Evolutionary conservation across 2,329 filamentous ascomycete genomes (phyloP).

Genomic region (Acarospora socialis): DNA sequence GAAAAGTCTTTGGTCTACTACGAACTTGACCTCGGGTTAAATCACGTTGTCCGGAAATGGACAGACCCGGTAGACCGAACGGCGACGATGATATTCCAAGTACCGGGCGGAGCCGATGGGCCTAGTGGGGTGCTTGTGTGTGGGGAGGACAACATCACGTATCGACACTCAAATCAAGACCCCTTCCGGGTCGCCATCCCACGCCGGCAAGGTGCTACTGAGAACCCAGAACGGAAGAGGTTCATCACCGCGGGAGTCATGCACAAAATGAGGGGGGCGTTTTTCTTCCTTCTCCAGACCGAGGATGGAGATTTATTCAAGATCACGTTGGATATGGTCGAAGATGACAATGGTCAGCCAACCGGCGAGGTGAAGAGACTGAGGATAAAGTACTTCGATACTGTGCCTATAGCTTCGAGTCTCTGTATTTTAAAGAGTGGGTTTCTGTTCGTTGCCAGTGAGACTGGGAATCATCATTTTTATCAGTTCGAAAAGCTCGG

Average conservation of each 20-base stretch:
- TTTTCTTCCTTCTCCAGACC: slow-evolving; percentile 92
- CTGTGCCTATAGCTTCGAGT: slow-evolving; percentile 73
- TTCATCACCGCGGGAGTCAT: slow-evolving; percentile 84
- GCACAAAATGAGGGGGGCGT: slow-evolving; percentile 91
- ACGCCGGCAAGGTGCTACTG: slow-evolving; percentile 68
- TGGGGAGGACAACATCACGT: slow-evolving; percentile 86
- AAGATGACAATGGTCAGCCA: slow-evolving; percentile 61
- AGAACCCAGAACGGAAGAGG: slow-evolving; percentile 83
- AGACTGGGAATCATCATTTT: slow-evolving; percentile 85
- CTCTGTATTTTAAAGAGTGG: slow-evolving; percentile 91
- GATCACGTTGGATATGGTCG: slow-evolving; percentile 78
- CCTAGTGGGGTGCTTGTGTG: slow-evolving; percentile 93
- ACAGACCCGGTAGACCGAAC: slow-evolving; percentile 83
- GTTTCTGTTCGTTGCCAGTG: slow-evolving; percentile 82
- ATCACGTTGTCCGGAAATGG: slow-evolving; percentile 96
- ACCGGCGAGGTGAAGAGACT: slow-evolving; percentile 70
- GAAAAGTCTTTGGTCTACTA: slow-evolving; percentile 95
- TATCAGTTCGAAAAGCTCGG: slow-evolving; percentile 97
- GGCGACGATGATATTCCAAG: slow-evolving; percentile 81
- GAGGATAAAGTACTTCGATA: slow-evolving; percentile 97
- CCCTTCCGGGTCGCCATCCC: slow-evolving; percentile 82
- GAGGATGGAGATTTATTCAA: slow-evolving; percentile 99
- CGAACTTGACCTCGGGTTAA: slow-evolving; percentile 88
- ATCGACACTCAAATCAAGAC: slow-evolving; percentile 90
- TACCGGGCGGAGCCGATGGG: slow-evolving; percentile 84